Percentiles rank a stretch among this genome's conserved stretches.
Conservation (phyloP, 139 green algal genomes). For the Trebouxia sp. region DNA sequence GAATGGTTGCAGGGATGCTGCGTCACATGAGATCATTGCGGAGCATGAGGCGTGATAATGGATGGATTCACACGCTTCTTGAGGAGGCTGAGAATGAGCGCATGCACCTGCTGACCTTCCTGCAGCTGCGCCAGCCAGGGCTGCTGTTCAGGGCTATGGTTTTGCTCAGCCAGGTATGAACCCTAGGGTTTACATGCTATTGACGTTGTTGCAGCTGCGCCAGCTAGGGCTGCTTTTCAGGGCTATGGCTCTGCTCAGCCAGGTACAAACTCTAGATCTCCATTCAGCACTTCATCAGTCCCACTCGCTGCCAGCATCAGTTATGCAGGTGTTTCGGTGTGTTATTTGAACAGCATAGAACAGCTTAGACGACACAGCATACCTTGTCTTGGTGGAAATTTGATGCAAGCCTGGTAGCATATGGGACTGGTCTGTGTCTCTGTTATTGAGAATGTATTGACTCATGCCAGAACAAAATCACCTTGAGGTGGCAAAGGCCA, state of each 20-base stretch:
- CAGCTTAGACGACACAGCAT: too few species aligned
- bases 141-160: constrained; percentile 77
- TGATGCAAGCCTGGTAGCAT: too few species aligned
- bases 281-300: too few species aligned
- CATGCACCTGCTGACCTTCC: constrained; percentile 92
- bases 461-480: too few species aligned
- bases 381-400: too few species aligned
- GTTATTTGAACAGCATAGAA: too few species aligned
- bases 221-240: constrained; percentile 85
- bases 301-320: too few species aligned
- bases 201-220: constrained; percentile 39
- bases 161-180: constrained; percentile 63
- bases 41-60: constrained; percentile 75
- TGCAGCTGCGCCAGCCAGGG: constrained; percentile 80
- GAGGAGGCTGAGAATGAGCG: constrained; percentile 97
- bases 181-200: not conserved
- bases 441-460: too few species aligned
- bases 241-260: constrained; percentile 65
- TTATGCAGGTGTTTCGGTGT: too few species aligned
- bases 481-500: too few species aligned
- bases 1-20: constrained; percentile 92
- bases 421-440: too few species aligned
- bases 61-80: constrained; percentile 94
- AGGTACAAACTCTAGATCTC: too few species aligned
- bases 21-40: constrained; percentile 87